Conservation (phyloP, 2,329 filamentous ascomycete genomes). For the Aurifilum marmelostoma region DNA sequence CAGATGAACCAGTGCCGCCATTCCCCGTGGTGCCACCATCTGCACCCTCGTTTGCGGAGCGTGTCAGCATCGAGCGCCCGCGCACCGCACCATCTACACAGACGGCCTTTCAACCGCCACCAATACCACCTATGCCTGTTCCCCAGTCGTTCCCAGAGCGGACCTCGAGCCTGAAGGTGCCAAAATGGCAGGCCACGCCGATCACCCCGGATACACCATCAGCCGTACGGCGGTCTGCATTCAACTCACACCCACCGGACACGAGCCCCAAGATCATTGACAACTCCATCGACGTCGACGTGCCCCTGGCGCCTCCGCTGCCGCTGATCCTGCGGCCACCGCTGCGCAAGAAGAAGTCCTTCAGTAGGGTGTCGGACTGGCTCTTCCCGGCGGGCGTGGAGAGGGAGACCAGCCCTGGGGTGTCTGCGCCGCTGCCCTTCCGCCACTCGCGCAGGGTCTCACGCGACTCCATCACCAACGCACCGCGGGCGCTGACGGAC, state of each 20-base stretch:
- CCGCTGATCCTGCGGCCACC: constrained; percentile 63
- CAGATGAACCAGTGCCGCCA: constrained; percentile 57
- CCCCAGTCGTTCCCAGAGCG: constrained; percentile 20
- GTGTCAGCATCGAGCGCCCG: constrained; percentile 52
- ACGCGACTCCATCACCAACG: constrained; percentile 58
- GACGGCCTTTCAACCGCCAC: constrained; percentile 25
- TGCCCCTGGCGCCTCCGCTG: constrained; percentile 57
- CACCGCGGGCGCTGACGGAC: constrained; percentile 54
- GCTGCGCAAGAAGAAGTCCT: constrained; percentile 68
- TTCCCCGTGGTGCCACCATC: constrained; percentile 61
- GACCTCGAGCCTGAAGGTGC: constrained; percentile 15
- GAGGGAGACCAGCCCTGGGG: neutral
- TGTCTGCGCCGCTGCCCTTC: constrained; percentile 34
- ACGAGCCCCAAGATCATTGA: constrained; percentile 22
- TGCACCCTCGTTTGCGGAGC: constrained; percentile 61
- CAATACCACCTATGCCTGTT: constrained; percentile 32
- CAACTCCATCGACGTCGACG: constrained; percentile 38
- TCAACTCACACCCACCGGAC: constrained; percentile 33
- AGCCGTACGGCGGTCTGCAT: constrained; percentile 36
- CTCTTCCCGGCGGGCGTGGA: constrained; percentile 49
- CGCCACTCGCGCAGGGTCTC: constrained; percentile 44
- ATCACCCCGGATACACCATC: constrained; percentile 33
- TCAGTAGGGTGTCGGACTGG: constrained; percentile 64
- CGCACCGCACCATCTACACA: constrained; percentile 39
- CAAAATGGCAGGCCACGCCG: constrained; percentile 35